Base-by-base conservation (phyloP, 2,329 filamentous ascomycete species). In the Diaporthe vexans region DNA sequence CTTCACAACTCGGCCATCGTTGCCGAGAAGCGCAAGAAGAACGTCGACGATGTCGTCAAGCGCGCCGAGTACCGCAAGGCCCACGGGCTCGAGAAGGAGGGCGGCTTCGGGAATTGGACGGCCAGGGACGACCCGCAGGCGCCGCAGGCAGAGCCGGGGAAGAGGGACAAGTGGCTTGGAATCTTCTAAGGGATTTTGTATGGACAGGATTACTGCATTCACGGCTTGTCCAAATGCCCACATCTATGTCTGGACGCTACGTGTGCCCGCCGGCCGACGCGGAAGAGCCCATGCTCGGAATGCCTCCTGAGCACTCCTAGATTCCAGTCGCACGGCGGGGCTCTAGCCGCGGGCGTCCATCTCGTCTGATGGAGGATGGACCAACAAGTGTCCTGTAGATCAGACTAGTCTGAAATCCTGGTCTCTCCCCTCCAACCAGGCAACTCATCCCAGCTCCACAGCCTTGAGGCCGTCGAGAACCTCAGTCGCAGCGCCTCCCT, bases 21-120 rank as follows among this genome's bases (percentile, higher is more conserved):
- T 37, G 87, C 89, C 70, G 94, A 95, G 83, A 91, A 91, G 85
- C 90, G 95, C 72, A 90, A 91, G 79, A 89, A 89, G 80, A 92
- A 91, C 78, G 88, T 95, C 73, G 95, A 98, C 78, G 97, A 99
- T 85, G 93, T 97, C 37, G 90, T 93, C 82, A 98, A 98, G 90
- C 90, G 96, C 79, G 90, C 90, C 76, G 92, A 94, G 83, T 99
- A 95, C 84, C 91, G 95, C 79, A 92, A 94, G 84, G 94, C 93
- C 75, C 95, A 98, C 86, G 95, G 95, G 13, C 83, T 97, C 80
- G 93, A 95, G 82, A 86, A 89, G 78, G 87, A 88, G 79, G 85
- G 89, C 69, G 87, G 88, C 43, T 87, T 92, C 79, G 86, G 69
- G 52, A 76, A 71, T 73, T 79, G 76, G 48, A 77, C 75, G 29